Evolutionary conservation across 1,284 basidiomycete species (phyloP).

Genomic region (Anthracocystis setariae): DNA sequence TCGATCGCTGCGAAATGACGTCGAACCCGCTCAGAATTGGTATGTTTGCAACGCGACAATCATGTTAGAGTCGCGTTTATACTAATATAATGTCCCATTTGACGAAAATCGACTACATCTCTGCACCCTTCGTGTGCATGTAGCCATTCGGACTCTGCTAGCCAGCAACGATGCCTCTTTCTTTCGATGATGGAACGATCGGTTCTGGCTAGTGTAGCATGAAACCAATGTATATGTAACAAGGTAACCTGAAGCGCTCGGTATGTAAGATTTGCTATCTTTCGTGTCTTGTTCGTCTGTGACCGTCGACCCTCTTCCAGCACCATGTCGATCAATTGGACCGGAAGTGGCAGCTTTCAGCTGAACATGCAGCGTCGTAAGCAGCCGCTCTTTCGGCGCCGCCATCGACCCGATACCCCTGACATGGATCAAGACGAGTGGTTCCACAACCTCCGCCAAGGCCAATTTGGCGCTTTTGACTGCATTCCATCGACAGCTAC

Average conservation of each 20-base stretch:
- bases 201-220: no score
- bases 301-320: no score
- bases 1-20: constrained; percentile 43
- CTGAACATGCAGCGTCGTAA: constrained; percentile 15
- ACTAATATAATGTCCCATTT: no score
- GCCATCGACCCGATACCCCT: not conserved
- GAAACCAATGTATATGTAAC: no score
- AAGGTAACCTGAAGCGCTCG: no score
- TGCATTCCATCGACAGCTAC: constrained; percentile 5
- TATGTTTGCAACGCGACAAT: not conserved
- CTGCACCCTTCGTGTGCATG: not conserved
- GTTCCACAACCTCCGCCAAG: constrained; percentile 13
- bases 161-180: no score
- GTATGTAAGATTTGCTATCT: no score
- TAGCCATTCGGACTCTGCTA: not conserved
- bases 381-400: constrained; percentile 2
- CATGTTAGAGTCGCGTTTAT: not conserved
- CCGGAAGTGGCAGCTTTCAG: constrained; percentile 38
- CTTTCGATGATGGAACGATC: no score
- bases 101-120: not conserved
- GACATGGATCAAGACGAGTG: constrained; percentile 7
- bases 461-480: not conserved
- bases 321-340: constrained; percentile 48
- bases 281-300: no score
- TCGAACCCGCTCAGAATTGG: constrained; percentile 7